These are phyloP conservation scores for Podila clonocystis DNA, from an alignment of 192 early-diverging fungal species.

Conservation along the genomic window DNA sequence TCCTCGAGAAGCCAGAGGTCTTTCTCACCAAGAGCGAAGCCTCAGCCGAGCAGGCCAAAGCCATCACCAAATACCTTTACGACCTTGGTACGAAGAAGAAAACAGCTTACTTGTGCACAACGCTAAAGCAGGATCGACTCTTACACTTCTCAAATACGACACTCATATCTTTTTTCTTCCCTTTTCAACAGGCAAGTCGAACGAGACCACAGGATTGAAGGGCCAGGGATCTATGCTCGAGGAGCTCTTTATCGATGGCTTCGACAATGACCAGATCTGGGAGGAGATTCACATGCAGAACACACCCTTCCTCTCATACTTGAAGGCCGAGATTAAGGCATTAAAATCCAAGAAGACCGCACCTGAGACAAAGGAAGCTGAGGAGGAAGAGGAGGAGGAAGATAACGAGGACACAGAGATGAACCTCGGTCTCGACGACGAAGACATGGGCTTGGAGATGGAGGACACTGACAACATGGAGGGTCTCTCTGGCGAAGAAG, in stretches of 20 bases:
- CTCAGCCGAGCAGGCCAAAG: slow-evolving; percentile 51
- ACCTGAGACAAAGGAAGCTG: slow-evolving; percentile 22
- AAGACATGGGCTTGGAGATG: slow-evolving; percentile 45
- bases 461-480: slow-evolving; percentile 56
- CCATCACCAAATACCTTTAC: slow-evolving; percentile 60
- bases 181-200: slow-evolving; percentile 57
- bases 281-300: slow-evolving; percentile 91
- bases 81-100: slow-evolving; percentile 54
- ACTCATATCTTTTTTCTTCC: not conserved
- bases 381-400: slow-evolving; percentile 54
- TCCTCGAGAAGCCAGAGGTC: slow-evolving; percentile 64
- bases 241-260: slow-evolving; percentile 74
- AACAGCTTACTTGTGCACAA: not conserved
- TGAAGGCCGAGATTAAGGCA: slow-evolving; percentile 57
- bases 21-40: slow-evolving; percentile 54
- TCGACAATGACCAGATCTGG: slow-evolving; percentile 92
- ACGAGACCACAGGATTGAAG: slow-evolving; percentile 52
- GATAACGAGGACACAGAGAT: slow-evolving; percentile 56
- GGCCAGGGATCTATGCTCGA: slow-evolving; percentile 58
- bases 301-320: slow-evolving; percentile 76
- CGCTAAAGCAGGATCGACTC: not conserved
- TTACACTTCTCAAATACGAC: not conserved
- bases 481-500: slow-evolving; percentile 27
- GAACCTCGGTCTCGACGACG: slow-evolving; percentile 54
- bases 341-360: slow-evolving; percentile 56